Conservation (phyloP, 2,329 filamentous ascomycete genomes). For the Arthrobotrys pseudoclavata region DNA sequence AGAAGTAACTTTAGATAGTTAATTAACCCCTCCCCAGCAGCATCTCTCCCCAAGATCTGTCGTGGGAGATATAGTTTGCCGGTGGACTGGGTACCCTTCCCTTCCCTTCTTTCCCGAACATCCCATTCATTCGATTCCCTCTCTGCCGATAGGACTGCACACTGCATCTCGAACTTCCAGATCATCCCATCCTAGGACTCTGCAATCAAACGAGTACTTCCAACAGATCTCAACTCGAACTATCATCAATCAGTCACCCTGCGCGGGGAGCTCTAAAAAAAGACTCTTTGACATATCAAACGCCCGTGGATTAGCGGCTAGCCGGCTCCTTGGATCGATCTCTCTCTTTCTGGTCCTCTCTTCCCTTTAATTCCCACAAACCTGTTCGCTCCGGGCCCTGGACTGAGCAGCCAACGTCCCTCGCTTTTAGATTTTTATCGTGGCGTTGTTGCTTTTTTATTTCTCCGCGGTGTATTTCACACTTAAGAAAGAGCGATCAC, state of each 20-base stretch:
- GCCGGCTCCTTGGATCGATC: slow-evolving; percentile 22
- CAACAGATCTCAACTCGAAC: no score
- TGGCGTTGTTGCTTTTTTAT: slow-evolving; percentile 23
- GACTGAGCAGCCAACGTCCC: slow-evolving; percentile 25
- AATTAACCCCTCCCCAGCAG: slow-evolving; percentile 5
- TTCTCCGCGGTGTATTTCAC: slow-evolving; percentile 13
- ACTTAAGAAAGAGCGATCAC: not conserved
- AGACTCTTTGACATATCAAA: slow-evolving; percentile 20
- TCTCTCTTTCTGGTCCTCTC: not conserved
- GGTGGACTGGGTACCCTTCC: slow-evolving; percentile 57
- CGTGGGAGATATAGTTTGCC: slow-evolving; percentile 35
- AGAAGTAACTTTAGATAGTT: not conserved
- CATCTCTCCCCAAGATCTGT: slow-evolving; percentile 22
- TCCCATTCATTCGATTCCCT: slow-evolving; percentile 18
- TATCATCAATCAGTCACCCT: slow-evolving; percentile 1
- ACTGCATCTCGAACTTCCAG: slow-evolving; percentile 9
- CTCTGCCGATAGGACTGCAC: not conserved
- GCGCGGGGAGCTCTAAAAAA: slow-evolving; percentile 19
- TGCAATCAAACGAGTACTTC: no score
- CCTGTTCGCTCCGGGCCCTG: slow-evolving; percentile 4
- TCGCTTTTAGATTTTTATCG: slow-evolving; percentile 10
- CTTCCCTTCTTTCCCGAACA: slow-evolving; percentile 55
- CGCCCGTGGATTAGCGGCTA: slow-evolving; percentile 18
- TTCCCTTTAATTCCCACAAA: not conserved
- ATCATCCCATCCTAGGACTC: not conserved